phyloP scores from a whole-genome alignment of 805 yeast genomes.

The Wickerhamiella azymoides region DNA sequence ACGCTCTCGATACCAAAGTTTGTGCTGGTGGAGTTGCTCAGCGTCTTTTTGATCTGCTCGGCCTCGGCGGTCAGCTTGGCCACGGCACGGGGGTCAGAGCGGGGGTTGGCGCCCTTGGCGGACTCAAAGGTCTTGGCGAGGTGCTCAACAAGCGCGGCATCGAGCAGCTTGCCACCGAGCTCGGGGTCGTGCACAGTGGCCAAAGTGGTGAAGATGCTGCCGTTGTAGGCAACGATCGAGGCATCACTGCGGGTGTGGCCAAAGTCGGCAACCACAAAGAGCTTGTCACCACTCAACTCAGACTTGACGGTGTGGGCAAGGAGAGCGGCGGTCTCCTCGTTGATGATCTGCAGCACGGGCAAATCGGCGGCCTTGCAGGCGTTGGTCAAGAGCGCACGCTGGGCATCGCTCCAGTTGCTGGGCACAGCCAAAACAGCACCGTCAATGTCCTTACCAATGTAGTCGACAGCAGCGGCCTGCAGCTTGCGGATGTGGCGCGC shows the following conservation, averaged over 20 bases:
- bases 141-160: slow-evolving; percentile 61
- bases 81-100: slow-evolving; percentile 63
- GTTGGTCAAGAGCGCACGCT: slow-evolving; percentile 46
- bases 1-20: slow-evolving; percentile 89
- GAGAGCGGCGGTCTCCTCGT: slow-evolving; percentile 86
- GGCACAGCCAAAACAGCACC: slow-evolving; percentile 86
- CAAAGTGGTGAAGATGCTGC: slow-evolving; percentile 81
- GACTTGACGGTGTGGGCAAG: slow-evolving; percentile 55
- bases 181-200: slow-evolving; percentile 71
- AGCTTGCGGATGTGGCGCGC: slow-evolving; percentile 73
- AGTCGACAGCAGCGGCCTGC: slow-evolving; percentile 83
- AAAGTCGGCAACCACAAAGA: slow-evolving; percentile 86
- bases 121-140: slow-evolving; percentile 91
- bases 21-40: slow-evolving; percentile 77
- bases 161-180: slow-evolving; percentile 82
- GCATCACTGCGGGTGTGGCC: slow-evolving; percentile 95
- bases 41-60: slow-evolving; percentile 74
- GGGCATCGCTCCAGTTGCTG: slow-evolving; percentile 65
- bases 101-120: slow-evolving; percentile 70
- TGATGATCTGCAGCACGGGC: slow-evolving; percentile 70
- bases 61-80: slow-evolving; percentile 82
- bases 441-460: slow-evolving; percentile 64
- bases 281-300: slow-evolving; percentile 40
- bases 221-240: slow-evolving; percentile 84
- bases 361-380: slow-evolving; percentile 62